phyloP scores from a whole-genome alignment of 2,329 filamentous ascomycete genomes.

The Diaporthe citrichinensis region DNA sequence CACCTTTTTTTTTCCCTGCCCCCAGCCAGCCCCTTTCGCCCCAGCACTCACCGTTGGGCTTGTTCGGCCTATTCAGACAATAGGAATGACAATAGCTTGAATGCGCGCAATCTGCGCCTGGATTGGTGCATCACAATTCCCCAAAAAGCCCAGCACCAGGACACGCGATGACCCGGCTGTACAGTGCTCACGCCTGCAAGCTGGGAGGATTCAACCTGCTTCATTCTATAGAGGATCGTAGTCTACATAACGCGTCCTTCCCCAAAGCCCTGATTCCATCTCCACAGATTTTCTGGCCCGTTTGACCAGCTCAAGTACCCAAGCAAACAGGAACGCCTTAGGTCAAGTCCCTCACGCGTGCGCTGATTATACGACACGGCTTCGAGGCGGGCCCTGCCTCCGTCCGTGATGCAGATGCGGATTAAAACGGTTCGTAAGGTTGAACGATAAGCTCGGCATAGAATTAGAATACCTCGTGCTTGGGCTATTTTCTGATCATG shows the following conservation, averaged over 20 bases:
- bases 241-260: slow-evolving; percentile 38
- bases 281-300: background rate
- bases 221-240: slow-evolving; percentile 36
- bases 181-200: slow-evolving; percentile 9
- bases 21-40: background rate
- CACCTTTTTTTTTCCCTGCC: background rate
- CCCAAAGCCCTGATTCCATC: slow-evolving; percentile 16
- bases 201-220: slow-evolving; percentile 13
- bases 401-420: slow-evolving; percentile 40
- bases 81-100: background rate
- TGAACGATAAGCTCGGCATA: slow-evolving; percentile 35
- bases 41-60: background rate
- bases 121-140: background rate
- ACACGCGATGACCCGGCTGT: background rate
- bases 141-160: background rate
- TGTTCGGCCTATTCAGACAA: background rate
- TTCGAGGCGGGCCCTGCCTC: slow-evolving; percentile 27
- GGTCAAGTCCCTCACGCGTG: slow-evolving; percentile 25
- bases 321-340: slow-evolving; percentile 38
- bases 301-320: slow-evolving; percentile 31
- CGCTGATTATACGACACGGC: slow-evolving; percentile 36
- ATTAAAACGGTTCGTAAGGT: slow-evolving; percentile 40
- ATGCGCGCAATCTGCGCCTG: background rate
- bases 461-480: slow-evolving; percentile 33
- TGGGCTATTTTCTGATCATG: slow-evolving; percentile 15